Conservation (phyloP, 1,284 basidiomycete genomes). For the Apiotrichum mycotoxinovorans region DNA sequence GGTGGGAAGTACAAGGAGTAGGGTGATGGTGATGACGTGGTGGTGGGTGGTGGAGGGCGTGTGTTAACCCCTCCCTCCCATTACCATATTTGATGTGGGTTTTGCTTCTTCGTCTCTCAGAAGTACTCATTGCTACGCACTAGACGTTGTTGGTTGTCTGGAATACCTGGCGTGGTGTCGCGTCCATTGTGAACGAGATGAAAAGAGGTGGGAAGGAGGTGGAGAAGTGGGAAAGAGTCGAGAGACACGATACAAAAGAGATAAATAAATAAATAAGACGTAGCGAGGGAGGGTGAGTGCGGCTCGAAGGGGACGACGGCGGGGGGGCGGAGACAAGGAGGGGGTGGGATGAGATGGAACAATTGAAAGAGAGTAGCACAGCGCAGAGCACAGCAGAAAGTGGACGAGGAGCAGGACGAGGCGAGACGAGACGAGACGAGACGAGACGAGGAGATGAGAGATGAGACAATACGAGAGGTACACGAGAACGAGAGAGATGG, state of each 20-base stretch:
- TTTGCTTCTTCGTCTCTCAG: too few species aligned
- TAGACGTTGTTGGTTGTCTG: conserved; percentile 49
- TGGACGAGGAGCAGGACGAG: too few species aligned
- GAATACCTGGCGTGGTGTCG: conserved; percentile 47
- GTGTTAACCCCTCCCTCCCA: too few species aligned
- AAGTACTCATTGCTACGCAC: conserved; percentile 23
- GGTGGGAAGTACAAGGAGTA: not conserved
- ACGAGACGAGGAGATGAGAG: too few species aligned
- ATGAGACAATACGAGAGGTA: too few species aligned
- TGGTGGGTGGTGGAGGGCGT: not conserved
- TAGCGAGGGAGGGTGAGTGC: not conserved
- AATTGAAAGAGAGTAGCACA: too few species aligned
- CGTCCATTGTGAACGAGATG: conserved; percentile 39
- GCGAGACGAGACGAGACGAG: too few species aligned
- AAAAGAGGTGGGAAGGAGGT: not conserved
- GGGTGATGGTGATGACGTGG: not conserved
- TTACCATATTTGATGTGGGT: too few species aligned
- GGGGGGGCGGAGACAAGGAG: not conserved
- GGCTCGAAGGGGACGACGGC: too few species aligned
- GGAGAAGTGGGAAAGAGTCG: not conserved
- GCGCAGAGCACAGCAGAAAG: too few species aligned
- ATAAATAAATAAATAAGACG: not conserved
- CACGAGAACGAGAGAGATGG: too few species aligned
- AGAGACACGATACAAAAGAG: not conserved
- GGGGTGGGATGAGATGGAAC: too few species aligned